These are phyloP conservation scores for Psophocarpus tetragonolobus DNA, from an alignment of 306 rosid genomes.

Conservation along the genomic window DNA sequence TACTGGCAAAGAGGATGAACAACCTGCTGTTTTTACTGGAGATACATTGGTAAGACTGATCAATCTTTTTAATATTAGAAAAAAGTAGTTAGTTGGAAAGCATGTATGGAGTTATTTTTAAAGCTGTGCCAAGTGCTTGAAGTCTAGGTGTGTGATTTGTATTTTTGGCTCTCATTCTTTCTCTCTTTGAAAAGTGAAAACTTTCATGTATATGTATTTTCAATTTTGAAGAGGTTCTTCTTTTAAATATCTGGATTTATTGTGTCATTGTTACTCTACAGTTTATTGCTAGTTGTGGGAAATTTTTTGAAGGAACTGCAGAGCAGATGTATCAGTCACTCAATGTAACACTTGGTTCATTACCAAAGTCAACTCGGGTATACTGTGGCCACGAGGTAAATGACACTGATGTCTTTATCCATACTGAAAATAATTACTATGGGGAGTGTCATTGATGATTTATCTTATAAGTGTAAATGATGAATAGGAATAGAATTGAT, in stretches of 20 bases:
- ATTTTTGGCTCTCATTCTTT: background rate
- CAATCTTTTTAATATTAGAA: background rate
- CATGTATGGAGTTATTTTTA: slow-evolving; percentile 12
- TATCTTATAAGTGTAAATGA: background rate
- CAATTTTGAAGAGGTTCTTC: slow-evolving; percentile 1
- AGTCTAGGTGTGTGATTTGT: background rate
- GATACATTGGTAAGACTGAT: slow-evolving; percentile 74
- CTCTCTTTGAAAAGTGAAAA: slow-evolving; percentile 9
- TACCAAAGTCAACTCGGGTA: slow-evolving; percentile 80
- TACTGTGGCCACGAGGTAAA: slow-evolving; percentile 96
- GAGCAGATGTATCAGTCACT: slow-evolving; percentile 95
- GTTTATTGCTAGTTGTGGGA: slow-evolving; percentile 91
- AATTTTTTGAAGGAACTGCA: slow-evolving; percentile 91
- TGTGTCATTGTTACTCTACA: slow-evolving; percentile 37
- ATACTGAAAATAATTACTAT: background rate
- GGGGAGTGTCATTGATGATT: slow-evolving; percentile 3
- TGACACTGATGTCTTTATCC: background rate
- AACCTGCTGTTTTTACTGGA: slow-evolving; percentile 90
- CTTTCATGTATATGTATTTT: slow-evolving; percentile 4
- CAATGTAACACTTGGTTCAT: slow-evolving; percentile 67
- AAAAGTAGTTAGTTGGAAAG: background rate
- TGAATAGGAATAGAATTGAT: slow-evolving; percentile 8
- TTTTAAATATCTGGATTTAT: slow-evolving; percentile 23
- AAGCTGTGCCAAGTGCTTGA: slow-evolving; percentile 22
- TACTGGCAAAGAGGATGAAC: slow-evolving; percentile 67